Evolutionary conservation across 2,329 filamentous ascomycete species (phyloP), one percentile per base, ranked within the genome.

Genomic region (Fusarium paranaense): DNA sequence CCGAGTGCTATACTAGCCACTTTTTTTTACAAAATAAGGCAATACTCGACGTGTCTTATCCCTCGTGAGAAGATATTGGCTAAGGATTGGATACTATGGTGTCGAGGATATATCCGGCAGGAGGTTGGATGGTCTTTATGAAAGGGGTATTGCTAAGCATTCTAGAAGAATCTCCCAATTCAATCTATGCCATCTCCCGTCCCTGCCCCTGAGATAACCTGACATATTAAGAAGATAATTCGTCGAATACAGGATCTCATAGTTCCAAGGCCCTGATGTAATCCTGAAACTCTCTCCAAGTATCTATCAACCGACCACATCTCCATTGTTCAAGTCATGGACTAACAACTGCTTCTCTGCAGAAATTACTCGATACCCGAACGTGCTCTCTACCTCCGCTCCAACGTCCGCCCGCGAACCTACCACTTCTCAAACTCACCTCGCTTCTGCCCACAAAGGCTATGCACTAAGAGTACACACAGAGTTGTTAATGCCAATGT

Each of bases 161-260:
- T n/a, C 25, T 14, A 52, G 25, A 52, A 52, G 10, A 52, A 13
- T 32, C 18, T 52, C 3, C 25, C 25, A 52, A 32, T 52, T n/a
- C 9, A 52, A 52, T 52, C 10, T 52, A 18, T 32, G 1, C 47
- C 3, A n/a, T n/a, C 18, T 30, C 8, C 4, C 1, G 8, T 13
- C 3, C 18, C 25, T n/a, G 1, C 0, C 4, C 3, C 16, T 7
- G 2, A 22, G 18, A 18, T 2, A 6, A 2, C 2, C 18, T 16
- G 16, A 5, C 4, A 5, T 11, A 10, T 10, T 3, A 11, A 6
- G 8, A 7, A 2, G 8, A 30, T 9, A 42, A 5, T 20, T 22
- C n/a, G 2, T 18, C 25, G 3, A 18, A n/a, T 13, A 7, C 2
- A 50, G 8, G 16, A 50, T 30, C 11, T 3, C 1, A n/a, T 20